Conservation (phyloP, 257 asterid genomes). For the Salvia hispanica region DNA sequence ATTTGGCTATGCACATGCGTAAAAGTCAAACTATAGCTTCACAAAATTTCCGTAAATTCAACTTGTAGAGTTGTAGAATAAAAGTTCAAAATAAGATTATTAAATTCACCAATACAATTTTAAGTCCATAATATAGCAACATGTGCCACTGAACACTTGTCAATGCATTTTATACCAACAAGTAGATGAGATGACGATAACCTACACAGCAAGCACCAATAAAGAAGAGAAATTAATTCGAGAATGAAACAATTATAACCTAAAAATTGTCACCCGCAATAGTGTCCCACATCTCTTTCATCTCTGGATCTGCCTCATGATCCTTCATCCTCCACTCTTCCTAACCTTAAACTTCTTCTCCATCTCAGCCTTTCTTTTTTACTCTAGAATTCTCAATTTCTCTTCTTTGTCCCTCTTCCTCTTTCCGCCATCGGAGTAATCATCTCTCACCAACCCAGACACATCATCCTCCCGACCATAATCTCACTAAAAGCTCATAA, state of each 20-base stretch:
- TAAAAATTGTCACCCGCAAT: slow-evolving; percentile 65
- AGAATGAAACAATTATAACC: slow-evolving; percentile 40
- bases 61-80: background rate
- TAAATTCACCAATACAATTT: slow-evolving; percentile 15
- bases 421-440: slow-evolving; percentile 50
- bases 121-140: slow-evolving; percentile 11
- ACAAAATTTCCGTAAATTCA: slow-evolving; percentile 1
- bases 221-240: background rate
- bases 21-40: slow-evolving; percentile 2
- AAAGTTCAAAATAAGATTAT: slow-evolving; percentile 6
- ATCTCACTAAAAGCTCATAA: slow-evolving; percentile 13
- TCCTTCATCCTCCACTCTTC: slow-evolving; percentile 55
- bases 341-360: slow-evolving; percentile 58
- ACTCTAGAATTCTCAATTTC: slow-evolving; percentile 57
- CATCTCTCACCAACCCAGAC: slow-evolving; percentile 54
- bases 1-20: background rate
- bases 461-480: slow-evolving; percentile 43
- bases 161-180: slow-evolving; percentile 23
- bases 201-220: slow-evolving; percentile 10
- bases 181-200: background rate
- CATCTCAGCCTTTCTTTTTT: slow-evolving; percentile 56
- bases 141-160: slow-evolving; percentile 7
- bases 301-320: slow-evolving; percentile 81
- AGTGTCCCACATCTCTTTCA: slow-evolving; percentile 97
- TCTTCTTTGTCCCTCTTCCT: slow-evolving; percentile 47